Evolutionary conservation across 2,329 filamentous ascomycete genomes (phyloP).

Genomic region (Aspergillus aculeatinus): DNA sequence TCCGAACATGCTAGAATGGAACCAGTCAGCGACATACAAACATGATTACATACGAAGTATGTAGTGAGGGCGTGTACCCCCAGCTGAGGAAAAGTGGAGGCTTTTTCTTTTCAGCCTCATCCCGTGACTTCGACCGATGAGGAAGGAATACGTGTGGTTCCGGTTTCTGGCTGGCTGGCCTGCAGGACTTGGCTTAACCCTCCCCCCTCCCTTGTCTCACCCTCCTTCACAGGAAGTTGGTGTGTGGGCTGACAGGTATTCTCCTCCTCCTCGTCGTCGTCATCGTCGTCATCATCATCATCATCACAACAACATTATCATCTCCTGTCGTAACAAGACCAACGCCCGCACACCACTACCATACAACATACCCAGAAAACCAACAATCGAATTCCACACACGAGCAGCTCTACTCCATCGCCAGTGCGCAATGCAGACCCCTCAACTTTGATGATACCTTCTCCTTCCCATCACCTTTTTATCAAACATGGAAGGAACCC

Average conservation of each 20-base stretch:
- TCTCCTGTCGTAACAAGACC: background rate
- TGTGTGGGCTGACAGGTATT: background rate
- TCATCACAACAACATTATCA: background rate
- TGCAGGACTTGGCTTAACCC: background rate
- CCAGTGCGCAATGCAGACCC: too few relatives aligned
- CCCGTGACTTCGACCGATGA: background rate
- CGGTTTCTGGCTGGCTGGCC: background rate
- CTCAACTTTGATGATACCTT: too few relatives aligned
- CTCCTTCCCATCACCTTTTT: too few relatives aligned
- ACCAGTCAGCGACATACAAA: background rate
- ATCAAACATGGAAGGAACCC: too few relatives aligned
- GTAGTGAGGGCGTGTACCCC: background rate
- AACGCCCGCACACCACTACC: background rate
- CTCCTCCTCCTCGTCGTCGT: too few relatives aligned
- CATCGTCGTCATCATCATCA: too few relatives aligned
- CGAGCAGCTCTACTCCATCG: too few relatives aligned
- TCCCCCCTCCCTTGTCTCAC: too few relatives aligned
- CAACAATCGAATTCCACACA: too few relatives aligned
- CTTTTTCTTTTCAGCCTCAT: background rate
- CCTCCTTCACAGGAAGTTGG: background rate
- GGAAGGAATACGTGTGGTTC: background rate
- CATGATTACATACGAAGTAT: background rate
- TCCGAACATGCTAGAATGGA: too few relatives aligned
- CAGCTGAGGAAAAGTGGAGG: background rate
- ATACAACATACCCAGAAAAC: too few relatives aligned